Base-by-base conservation (phyloP, 2,329 filamentous ascomycete species). In the Cytospora schulzeri region DNA sequence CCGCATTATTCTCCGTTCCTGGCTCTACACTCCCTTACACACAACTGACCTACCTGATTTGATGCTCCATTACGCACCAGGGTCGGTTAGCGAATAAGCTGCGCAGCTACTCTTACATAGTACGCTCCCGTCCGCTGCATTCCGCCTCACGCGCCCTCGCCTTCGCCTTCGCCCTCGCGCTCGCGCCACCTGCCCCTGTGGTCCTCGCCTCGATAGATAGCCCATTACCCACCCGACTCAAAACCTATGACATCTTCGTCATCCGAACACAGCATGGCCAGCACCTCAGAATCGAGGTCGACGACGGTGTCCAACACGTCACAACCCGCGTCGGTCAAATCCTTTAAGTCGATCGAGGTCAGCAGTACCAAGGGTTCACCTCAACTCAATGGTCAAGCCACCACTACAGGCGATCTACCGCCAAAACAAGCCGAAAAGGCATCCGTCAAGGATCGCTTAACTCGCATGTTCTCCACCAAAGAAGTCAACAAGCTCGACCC, bases 401-500 rank as follows among this genome's bases (percentile, higher is more conserved):
- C 67, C 61, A 70, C 69, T 60, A 62, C 67, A 55, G 63, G 64
- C 58, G 78, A 80, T 38, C 71, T 70, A 62, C 68, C 73, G 61
- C 72, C 74, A 62, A 81, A 75, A 68, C 76, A 75, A 62, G 70
- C 76, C 63, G 85, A 88, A 70, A 87, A 85, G 73, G 74, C 82
- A 2, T 86, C 85, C 17, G 85, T 89, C 76, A 89, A 88, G 73
- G 85, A 87, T 72, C 83, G 85, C 55, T 74, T 89, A 63, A 85
- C 85, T 50, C 83, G 86, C 78, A 89, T 89, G 82, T 89, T 89
- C 76, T 86, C 83, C 61, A 82, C 79, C 68, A 87, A 84, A 72
- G 85, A 87, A 61, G 72, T 78, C 24, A 70, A 74, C 50, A 76
- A 74, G 63, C 73, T 76, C 41, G 64, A 65, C 31, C 50, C 52